A percentile compares a stretch with the other conserved stretches of the same genome.
Conservation (phyloP, 805 yeast genomes). For the Clavispora asparagi region DNA sequence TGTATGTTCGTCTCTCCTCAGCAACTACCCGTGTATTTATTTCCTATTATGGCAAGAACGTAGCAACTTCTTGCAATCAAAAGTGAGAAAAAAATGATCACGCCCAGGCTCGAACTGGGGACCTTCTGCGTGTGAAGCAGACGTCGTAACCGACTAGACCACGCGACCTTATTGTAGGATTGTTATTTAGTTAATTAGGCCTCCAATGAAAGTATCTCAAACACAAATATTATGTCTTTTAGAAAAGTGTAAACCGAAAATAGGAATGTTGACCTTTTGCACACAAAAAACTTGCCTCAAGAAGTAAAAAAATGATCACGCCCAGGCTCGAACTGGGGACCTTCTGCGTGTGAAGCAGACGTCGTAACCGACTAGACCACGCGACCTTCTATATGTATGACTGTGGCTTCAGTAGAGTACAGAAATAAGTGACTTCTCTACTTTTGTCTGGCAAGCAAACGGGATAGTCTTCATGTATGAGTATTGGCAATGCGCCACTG, state of each 20-base stretch:
- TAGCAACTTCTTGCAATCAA: too few species aligned
- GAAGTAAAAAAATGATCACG: constrained; percentile 13
- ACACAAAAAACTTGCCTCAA: neutral
- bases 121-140: constrained; percentile 20
- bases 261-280: neutral
- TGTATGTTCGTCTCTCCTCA: too few species aligned
- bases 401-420: too few species aligned
- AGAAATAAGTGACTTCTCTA: too few species aligned
- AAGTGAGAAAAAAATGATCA: constrained; percentile 9
- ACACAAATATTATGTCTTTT: too few species aligned
- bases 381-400: constrained; percentile 10
- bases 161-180: neutral
- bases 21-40: neutral
- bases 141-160: constrained; percentile 13
- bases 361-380: constrained; percentile 20
- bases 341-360: constrained; percentile 20
- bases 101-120: constrained; percentile 20
- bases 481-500: too few species aligned
- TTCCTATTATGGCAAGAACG: neutral
- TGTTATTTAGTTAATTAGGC: too few species aligned
- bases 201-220: too few species aligned
- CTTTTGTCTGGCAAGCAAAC: too few species aligned
- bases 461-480: too few species aligned
- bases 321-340: constrained; percentile 22
- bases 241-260: too few species aligned